These are phyloP conservation scores for Lentinula sp. DNA, from an alignment of 768 basidiomycete species.

Conservation along the genomic window DNA sequence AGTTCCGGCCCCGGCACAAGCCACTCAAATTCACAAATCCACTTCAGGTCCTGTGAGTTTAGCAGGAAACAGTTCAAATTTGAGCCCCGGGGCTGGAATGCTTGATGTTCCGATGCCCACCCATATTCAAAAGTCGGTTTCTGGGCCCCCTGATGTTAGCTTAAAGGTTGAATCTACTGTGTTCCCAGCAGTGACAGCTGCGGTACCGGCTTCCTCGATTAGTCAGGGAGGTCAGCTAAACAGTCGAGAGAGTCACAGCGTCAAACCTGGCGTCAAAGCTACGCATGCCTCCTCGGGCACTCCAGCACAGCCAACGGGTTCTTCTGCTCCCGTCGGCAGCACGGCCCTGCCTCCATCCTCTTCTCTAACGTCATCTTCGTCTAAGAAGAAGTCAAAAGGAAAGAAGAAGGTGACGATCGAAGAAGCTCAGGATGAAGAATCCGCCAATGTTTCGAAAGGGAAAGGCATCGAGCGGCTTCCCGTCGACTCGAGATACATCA, in stretches of 20 bases:
- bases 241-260: background rate
- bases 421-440: conserved; percentile 2
- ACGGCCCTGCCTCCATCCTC: background rate
- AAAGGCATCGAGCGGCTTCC: background rate
- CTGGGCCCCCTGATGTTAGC: background rate
- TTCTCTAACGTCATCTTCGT: background rate
- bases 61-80: background rate
- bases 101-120: background rate
- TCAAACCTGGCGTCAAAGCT: background rate
- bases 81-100: background rate
- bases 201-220: background rate
- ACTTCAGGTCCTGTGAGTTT: background rate
- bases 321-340: background rate
- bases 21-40: background rate
- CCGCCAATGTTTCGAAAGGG: background rate
- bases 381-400: conserved; percentile 5
- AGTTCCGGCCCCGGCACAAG: background rate
- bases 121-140: background rate
- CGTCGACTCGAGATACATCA: conserved; percentile 4
- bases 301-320: background rate
- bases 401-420: conserved; percentile 9
- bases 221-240: background rate
- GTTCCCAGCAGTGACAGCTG: background rate
- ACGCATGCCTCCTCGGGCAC: background rate
- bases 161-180: background rate